A percentile compares a stretch with the other conserved stretches of the same genome.
Evolutionary conservation across 2,329 filamentous ascomycete genomes (phyloP).

Genomic region (Orbilia quercus): DNA sequence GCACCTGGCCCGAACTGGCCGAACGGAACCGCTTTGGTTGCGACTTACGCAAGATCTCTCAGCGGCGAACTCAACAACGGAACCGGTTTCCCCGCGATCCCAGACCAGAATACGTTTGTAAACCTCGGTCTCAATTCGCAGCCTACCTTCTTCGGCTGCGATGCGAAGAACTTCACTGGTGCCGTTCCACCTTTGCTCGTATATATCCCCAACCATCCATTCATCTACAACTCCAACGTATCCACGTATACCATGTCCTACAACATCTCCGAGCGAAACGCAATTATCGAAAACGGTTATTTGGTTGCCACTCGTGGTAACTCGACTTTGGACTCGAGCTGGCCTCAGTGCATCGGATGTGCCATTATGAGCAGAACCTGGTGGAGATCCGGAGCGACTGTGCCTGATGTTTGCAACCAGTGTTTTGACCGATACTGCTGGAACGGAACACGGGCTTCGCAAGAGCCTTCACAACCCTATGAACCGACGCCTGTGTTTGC

Average conservation of each 20-base stretch:
- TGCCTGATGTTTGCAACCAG: conserved; percentile 74
- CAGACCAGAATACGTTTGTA: conserved; percentile 80
- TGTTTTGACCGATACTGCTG: conserved; percentile 92
- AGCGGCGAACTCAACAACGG: conserved; percentile 70
- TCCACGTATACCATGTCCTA: conserved; percentile 79
- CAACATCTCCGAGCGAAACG: conserved; percentile 74
- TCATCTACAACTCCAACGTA: conserved; percentile 79
- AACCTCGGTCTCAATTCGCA: conserved; percentile 78
- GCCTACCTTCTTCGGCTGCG: conserved; percentile 84
- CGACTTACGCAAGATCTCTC: conserved; percentile 75
- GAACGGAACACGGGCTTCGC: conserved; percentile 76
- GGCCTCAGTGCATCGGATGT: conserved; percentile 87
- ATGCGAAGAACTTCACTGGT: conserved; percentile 72
- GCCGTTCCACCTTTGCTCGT: conserved; percentile 75
- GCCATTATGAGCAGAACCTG: conserved; percentile 83
- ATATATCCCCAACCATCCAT: conserved; percentile 88
- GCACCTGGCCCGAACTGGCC: conserved; percentile 71
- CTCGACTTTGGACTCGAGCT: conserved; percentile 76
- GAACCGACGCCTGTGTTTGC: conserved; percentile 62
- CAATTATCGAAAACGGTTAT: conserved; percentile 87
- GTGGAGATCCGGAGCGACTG: conserved; percentile 72
- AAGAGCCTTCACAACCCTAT: conserved; percentile 62
- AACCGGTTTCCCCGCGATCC: conserved; percentile 77
- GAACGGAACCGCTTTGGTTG: conserved; percentile 79
- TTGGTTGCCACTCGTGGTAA: conserved; percentile 86